Evolutionary conservation across 2,329 filamentous ascomycete genomes (phyloP).

Genomic region (Pestalotiopsis sp.): DNA sequence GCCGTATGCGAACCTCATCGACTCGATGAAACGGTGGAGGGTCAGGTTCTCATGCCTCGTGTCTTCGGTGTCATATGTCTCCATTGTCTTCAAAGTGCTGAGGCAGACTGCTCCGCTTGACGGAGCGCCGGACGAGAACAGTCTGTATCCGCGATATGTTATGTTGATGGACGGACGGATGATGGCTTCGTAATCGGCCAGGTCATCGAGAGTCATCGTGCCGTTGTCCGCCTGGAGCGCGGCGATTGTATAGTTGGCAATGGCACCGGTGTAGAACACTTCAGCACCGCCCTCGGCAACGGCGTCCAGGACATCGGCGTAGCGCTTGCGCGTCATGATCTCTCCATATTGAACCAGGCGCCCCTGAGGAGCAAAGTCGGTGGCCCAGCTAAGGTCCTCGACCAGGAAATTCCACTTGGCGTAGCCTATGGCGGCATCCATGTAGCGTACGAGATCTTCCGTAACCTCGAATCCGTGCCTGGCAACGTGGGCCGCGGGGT

Average conservation of each 20-base stretch:
- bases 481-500: conserved; percentile 74
- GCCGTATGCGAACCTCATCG: conserved; percentile 87
- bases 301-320: conserved; percentile 72
- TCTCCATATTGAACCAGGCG: conserved; percentile 71
- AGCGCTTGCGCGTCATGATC: conserved; percentile 76
- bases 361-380: conserved; percentile 87
- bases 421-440: conserved; percentile 48
- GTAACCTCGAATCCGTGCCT: conserved; percentile 73
- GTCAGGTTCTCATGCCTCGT: conserved; percentile 60
- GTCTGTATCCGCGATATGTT: conserved; percentile 67
- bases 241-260: conserved; percentile 73
- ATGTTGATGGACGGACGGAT: conserved; percentile 63
- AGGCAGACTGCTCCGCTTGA: conserved; percentile 77
- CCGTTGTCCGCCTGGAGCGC: conserved; percentile 70
- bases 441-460: conserved; percentile 73
- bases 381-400: conserved; percentile 75
- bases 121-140: conserved; percentile 72
- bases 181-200: conserved; percentile 64
- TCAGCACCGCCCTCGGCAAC: conserved; percentile 74
- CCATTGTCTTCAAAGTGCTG: conserved; percentile 77
- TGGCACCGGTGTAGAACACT: conserved; percentile 71
- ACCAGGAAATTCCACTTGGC: conserved; percentile 62
- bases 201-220: conserved; percentile 59
- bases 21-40: conserved; percentile 82
- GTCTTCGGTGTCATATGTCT: conserved; percentile 67